These are phyloP conservation scores for Microstegium vimineum DNA, from an alignment of 176 grass and related monocot genomes.

Conservation along the genomic window DNA sequence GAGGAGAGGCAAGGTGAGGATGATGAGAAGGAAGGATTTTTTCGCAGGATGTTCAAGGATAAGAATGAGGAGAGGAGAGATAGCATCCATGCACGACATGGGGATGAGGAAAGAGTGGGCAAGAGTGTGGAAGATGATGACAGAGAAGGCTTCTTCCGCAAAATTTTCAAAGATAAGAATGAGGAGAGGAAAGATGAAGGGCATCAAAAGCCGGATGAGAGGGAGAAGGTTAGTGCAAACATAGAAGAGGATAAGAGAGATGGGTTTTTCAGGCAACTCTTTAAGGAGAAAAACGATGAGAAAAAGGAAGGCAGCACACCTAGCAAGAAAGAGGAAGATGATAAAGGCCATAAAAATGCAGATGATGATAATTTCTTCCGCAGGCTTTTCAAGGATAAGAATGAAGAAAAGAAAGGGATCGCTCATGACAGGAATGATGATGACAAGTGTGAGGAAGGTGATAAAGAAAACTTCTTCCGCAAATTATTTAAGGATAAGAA, in stretches of 20 bases:
- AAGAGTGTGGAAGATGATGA: constrained; percentile 73
- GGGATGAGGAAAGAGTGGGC: constrained; percentile 50
- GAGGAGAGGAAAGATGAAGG: constrained; percentile 54
- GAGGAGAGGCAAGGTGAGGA: constrained; percentile 65
- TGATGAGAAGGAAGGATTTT: constrained; percentile 83
- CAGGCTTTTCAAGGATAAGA: constrained; percentile 97
- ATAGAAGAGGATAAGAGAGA: constrained; percentile 64
- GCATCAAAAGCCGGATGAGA: constrained; percentile 35
- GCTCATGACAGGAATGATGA: constrained; percentile 56
- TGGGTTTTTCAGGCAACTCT: constrained; percentile 63
- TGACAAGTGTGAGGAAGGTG: constrained; percentile 71
- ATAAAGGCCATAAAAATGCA: constrained; percentile 35
- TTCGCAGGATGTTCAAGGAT: constrained; percentile 88
- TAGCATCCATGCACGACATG: constrained; percentile 37
- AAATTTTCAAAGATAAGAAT: constrained; percentile 75
- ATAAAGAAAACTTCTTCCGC: constrained; percentile 90
- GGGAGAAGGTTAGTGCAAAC: constrained; percentile 24
- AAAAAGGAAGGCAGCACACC: constrained; percentile 55
- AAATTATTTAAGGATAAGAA: constrained; percentile 91
- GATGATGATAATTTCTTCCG: constrained; percentile 82
- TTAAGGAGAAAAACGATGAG: constrained; percentile 88
- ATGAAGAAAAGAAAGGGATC: constrained; percentile 73
- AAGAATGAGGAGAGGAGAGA: constrained; percentile 86
- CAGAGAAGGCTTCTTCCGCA: constrained; percentile 79
- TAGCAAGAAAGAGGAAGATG: constrained; percentile 50